Percentiles rank a stretch among this genome's conserved stretches.
Conservation (phyloP, 108 stramenopile species). For the Epipyxis sp. region DNA sequence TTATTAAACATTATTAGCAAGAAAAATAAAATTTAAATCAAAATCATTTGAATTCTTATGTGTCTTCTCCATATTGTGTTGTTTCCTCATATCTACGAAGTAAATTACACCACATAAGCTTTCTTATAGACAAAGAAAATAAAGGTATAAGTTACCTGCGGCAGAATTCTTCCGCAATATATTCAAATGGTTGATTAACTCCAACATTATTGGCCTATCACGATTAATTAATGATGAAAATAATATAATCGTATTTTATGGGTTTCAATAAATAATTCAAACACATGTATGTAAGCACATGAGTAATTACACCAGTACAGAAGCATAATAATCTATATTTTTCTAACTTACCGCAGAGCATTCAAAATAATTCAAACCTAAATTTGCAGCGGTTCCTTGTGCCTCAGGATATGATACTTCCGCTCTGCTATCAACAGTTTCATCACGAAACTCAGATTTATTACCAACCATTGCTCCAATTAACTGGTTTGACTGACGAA, state of each 20-base stretch:
- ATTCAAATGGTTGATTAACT: constrained; percentile 47
- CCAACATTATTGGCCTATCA: constrained; percentile 29
- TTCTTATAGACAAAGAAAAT: too few species aligned
- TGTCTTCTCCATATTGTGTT: neutral
- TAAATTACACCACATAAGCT: neutral
- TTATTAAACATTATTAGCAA: too few species aligned
- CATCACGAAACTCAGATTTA: constrained; percentile 53
- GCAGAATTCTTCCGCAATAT: constrained; percentile 52
- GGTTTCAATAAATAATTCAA: too few species aligned
- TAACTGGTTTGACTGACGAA: constrained; percentile 28
- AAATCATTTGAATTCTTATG: neutral
- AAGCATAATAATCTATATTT: neutral
- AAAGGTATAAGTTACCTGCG: constrained; percentile 26
- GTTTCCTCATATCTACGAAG: neutral
- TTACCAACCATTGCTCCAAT: constrained; percentile 54
- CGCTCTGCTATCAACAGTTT: constrained; percentile 47
- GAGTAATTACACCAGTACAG: too few species aligned
- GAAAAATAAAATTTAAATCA: too few species aligned
- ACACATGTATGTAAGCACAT: too few species aligned
- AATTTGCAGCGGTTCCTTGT: constrained; percentile 37
- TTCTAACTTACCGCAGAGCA: constrained; percentile 40
- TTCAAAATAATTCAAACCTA: constrained; percentile 56
- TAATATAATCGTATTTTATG: too few species aligned
- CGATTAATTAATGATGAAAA: neutral
- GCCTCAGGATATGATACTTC: constrained; percentile 49